phyloP scores from a whole-genome alignment of 192 early-diverging fungal species.

The Backusella morwellensis region DNA sequence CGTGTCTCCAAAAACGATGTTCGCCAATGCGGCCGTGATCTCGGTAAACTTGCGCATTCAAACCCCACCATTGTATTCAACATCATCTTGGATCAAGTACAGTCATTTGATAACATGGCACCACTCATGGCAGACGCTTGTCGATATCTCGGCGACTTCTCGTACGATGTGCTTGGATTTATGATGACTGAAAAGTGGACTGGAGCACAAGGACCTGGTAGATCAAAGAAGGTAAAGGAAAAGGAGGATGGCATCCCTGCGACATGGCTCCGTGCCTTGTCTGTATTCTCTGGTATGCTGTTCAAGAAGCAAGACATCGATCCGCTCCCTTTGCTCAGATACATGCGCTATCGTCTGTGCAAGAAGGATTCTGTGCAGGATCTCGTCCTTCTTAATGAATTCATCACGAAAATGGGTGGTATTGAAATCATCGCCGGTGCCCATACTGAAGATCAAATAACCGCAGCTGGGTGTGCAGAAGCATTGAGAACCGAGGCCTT shows the following conservation, averaged over 20 bases:
- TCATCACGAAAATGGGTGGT: conserved; percentile 72
- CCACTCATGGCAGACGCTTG: conserved; percentile 73
- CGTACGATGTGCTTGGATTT: conserved; percentile 73
- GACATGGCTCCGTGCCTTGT: conserved; percentile 38
- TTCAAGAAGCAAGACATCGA: conserved; percentile 64
- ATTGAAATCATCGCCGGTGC: conserved; percentile 57
- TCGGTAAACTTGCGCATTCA: conserved; percentile 71
- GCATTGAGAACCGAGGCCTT: conserved; percentile 56
- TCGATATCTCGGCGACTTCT: conserved; percentile 68
- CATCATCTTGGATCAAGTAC: conserved; percentile 63
- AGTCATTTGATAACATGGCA: conserved; percentile 77
- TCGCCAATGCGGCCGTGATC: conserved; percentile 68
- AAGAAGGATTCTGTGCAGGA: conserved; percentile 51
- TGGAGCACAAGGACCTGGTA: conserved; percentile 37
- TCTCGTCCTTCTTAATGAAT: conserved; percentile 65
- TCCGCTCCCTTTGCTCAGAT: conserved; percentile 59
- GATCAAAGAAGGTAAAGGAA: conserved; percentile 47
- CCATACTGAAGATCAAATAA: conserved; percentile 58
- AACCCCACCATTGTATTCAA: conserved; percentile 75
- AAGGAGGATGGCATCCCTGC: conserved; percentile 57
- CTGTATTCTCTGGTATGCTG: conserved; percentile 63
- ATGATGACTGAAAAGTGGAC: conserved; percentile 67
- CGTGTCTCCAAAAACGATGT: conserved; percentile 72
- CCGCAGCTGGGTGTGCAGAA: conserved; percentile 62
- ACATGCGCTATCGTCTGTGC: conserved; percentile 62